Base-by-base conservation (phyloP, 345 rosid genomes). In the Turritis glabra region DNA sequence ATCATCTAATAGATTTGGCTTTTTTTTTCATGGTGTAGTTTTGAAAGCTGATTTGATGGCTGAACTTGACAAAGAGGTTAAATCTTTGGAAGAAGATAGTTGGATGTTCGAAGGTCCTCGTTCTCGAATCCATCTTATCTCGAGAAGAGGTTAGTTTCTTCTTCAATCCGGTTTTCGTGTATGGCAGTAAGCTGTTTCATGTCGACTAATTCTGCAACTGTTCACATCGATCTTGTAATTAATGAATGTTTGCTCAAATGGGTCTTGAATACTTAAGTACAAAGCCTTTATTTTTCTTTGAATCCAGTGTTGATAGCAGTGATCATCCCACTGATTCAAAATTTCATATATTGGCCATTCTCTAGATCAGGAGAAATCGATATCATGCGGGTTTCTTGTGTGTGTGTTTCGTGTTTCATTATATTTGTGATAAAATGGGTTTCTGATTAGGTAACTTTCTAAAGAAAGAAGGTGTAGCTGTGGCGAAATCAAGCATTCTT, bases 51-150 rank as follows among this genome's bases (percentile, higher is more conserved):
- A 94, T 85, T 59, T 94, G 69, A 82, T 85, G 88, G 84, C 78
- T 78, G 83, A 87, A 35, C 84, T 94, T 32, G 80, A 88, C 71
- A 89, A 89, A 84, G 89, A 81, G 85, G 97, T 88, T 70, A 92
- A 86, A 77, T 86, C 94, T 8, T 60, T 95, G 85, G 99, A 95
- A 67, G 94, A 89, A 74, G 99, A 95, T 82, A 87, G 69, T 73
- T 95, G 97, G 99, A 92, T 80, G 86, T 92, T 92, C 50, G 88
- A 90, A 52, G 98, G 90, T 30, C 99, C 97, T 38, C 98, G 92
- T 58, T 95, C 97, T 8, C 88, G 91, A 54, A 90, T 95, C 70
- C 79, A 87, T 71, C 92, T 90, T 43, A 72, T 88, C 60, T 85
- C 97, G 6, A 90, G 79, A 75, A 82, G 90, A 79, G 93, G 97